phyloP scores from a whole-genome alignment of 1,284 basidiomycete species.

The Leccinum griseonigrum region DNA sequence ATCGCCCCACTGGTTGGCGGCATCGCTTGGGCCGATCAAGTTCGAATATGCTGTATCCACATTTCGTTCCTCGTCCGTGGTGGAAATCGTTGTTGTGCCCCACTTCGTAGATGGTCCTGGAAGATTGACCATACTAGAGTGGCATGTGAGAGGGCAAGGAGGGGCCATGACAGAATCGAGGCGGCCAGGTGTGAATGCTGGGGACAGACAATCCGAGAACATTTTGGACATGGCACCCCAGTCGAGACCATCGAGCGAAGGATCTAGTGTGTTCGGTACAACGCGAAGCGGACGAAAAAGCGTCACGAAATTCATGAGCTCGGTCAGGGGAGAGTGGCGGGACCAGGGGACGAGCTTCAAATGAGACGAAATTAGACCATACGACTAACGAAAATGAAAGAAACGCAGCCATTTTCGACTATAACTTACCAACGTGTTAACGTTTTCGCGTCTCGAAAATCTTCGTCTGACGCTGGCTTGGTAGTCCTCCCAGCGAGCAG shows the following conservation, averaged over 20 bases:
- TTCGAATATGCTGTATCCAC: slow-evolving; percentile 57
- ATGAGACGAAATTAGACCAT: neutral
- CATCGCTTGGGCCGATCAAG: slow-evolving; percentile 49
- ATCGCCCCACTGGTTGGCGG: slow-evolving; percentile 54
- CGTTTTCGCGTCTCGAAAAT: slow-evolving; percentile 39
- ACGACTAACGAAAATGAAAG: neutral
- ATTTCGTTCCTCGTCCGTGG: slow-evolving; percentile 14
- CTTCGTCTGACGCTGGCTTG: slow-evolving; percentile 42
- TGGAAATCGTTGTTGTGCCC: neutral
- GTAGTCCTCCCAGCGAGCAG: slow-evolving; percentile 62
- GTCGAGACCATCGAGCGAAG: slow-evolving; percentile 60
- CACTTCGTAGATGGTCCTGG: slow-evolving; percentile 13
- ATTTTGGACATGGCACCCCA: slow-evolving; percentile 66
- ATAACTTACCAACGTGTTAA: slow-evolving; percentile 57
- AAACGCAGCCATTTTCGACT: no score
- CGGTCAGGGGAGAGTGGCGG: slow-evolving; percentile 83
- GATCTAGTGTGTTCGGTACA: slow-evolving; percentile 78
- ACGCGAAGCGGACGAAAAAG: slow-evolving; percentile 75
- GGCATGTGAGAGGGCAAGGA: slow-evolving; percentile 20
- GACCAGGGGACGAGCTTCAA: slow-evolving; percentile 76
- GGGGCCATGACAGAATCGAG: slow-evolving; percentile 19
- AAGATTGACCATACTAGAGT: slow-evolving; percentile 10
- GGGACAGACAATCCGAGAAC: slow-evolving; percentile 56
- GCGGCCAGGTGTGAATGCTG: slow-evolving; percentile 7
- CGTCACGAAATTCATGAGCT: slow-evolving; percentile 75